phyloP scores from a whole-genome alignment of 331 rosid species.

The Prunus yedoensis region DNA sequence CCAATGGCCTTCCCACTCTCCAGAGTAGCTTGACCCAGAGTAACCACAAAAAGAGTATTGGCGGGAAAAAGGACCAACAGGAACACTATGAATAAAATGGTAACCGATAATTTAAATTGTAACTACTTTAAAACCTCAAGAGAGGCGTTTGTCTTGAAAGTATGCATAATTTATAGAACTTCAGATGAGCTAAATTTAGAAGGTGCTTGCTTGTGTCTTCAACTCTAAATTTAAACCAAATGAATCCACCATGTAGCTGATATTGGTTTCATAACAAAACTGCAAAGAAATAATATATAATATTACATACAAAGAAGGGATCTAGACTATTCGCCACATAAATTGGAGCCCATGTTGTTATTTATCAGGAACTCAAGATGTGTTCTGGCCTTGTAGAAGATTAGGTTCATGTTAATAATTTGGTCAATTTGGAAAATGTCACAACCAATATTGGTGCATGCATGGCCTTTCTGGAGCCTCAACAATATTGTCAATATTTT shows the following conservation, averaged over 20 bases:
- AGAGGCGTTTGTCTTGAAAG: no score
- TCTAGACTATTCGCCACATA: background rate
- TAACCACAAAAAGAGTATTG: no score
- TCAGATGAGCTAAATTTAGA: background rate
- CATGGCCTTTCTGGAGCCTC: background rate
- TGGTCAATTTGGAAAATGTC: background rate
- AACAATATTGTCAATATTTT: background rate
- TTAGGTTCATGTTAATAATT: background rate
- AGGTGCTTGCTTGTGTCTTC: background rate
- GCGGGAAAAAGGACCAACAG: no score
- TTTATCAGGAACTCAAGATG: background rate
- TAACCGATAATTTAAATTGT: no score
- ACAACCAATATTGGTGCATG: background rate
- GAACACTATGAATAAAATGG: no score
- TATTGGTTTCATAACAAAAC: background rate
- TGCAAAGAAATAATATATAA: background rate
- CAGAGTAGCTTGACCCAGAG: no score
- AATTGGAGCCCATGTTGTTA: background rate
- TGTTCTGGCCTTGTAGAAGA: slow-evolving; percentile 2
- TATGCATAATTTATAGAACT: no score
- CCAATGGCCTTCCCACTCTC: no score
- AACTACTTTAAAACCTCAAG: no score
- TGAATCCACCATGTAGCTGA: background rate
- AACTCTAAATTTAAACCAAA: background rate
- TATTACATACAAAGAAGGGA: background rate